phyloP scores from a whole-genome alignment of 371 early-diverging fungal genomes.

The Syncephalastrum monosporum region DNA sequence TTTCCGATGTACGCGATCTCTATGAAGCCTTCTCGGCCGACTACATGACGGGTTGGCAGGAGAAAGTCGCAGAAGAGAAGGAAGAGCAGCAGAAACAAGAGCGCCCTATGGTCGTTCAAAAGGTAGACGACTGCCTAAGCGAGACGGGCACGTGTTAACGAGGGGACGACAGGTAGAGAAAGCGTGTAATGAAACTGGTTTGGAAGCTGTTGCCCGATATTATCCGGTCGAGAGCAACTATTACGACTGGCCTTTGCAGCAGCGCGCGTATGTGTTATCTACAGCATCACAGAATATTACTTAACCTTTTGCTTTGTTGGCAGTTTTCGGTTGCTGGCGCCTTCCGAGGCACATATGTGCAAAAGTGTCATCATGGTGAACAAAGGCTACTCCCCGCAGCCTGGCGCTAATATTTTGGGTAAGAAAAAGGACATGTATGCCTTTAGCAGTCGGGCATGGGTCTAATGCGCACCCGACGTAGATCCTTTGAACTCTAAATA shows the following conservation, averaged over 20 bases:
- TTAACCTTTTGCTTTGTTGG: neutral
- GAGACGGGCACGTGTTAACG: slow-evolving; percentile 10
- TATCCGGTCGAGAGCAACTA: slow-evolving; percentile 65
- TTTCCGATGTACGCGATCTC: slow-evolving; percentile 21
- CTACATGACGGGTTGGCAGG: slow-evolving; percentile 21
- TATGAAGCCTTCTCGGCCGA: slow-evolving; percentile 19
- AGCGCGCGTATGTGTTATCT: slow-evolving; percentile 50
- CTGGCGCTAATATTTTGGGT: neutral
- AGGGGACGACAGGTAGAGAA: slow-evolving; percentile 37
- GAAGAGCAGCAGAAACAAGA: slow-evolving; percentile 8
- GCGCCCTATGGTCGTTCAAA: slow-evolving; percentile 21
- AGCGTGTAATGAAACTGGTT: slow-evolving; percentile 18
- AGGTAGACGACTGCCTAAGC: slow-evolving; percentile 5
- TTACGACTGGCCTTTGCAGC: slow-evolving; percentile 74
- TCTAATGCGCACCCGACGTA: neutral
- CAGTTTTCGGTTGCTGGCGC: slow-evolving; percentile 63
- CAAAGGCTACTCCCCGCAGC: slow-evolving; percentile 11
- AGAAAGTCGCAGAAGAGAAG: slow-evolving; percentile 11
- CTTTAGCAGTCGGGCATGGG: neutral
- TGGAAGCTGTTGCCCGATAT: slow-evolving; percentile 41
- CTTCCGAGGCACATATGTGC: slow-evolving; percentile 73
- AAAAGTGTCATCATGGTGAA: slow-evolving; percentile 83
- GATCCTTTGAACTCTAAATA: slow-evolving; percentile 38
- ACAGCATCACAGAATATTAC: too few species aligned
- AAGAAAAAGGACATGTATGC: neutral